Evolutionary conservation across 2,329 filamentous ascomycete species (phyloP), one percentile per base, ranked within the genome.

Genomic region (Colletotrichum zoysiae): DNA sequence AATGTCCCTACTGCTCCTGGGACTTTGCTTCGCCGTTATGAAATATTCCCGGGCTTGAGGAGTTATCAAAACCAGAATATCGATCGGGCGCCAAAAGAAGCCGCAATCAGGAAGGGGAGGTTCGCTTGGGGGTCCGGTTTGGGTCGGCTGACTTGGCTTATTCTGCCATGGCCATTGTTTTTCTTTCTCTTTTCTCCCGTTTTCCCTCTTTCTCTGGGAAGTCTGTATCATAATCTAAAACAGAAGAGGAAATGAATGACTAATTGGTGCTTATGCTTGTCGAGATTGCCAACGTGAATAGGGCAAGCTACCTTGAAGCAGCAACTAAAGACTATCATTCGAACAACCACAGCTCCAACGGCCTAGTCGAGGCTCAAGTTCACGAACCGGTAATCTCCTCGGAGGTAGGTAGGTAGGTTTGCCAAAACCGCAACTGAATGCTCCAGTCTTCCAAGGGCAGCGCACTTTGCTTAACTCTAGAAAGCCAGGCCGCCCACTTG

Each of bases 61-160:
- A 26, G 56, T 26, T n/a, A 58, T 58, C n/a, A 42, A 30, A 58
- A 42, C 33, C 18, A 42, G 23, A 57, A 57, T 38, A 58, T 58
- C n/a, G 56, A 58, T 58, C n/a, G 56, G 56, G 38, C n/a, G 35
- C n/a, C 60, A 9, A 40, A 53, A 53, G 35, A 53, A 53, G 38
- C 60, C 38, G 60, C 60, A 40, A 38, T n/a, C 23, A 48, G 60
- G 50, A 53, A 48, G 38, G 38, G 35, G 16, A 40, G 48, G 50
- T 33, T n/a, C 12, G 20, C 12, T 51, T 38, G 14, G 35, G 60
- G 60, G n/a, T 63, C 30, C 35, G 60, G 60, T 26, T 63, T 53
- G 60, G 60, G 60, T 53, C 35, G 60, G 60, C 60, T 51, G 60
- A 40, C 40, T 53, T 53, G 38, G 46, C 48, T 51, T 63, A 33